Percentiles rank a stretch among this genome's conserved stretches.
Conservation (phyloP, 352 stramenopile species). For the Phytopythium sindhum region DNA sequence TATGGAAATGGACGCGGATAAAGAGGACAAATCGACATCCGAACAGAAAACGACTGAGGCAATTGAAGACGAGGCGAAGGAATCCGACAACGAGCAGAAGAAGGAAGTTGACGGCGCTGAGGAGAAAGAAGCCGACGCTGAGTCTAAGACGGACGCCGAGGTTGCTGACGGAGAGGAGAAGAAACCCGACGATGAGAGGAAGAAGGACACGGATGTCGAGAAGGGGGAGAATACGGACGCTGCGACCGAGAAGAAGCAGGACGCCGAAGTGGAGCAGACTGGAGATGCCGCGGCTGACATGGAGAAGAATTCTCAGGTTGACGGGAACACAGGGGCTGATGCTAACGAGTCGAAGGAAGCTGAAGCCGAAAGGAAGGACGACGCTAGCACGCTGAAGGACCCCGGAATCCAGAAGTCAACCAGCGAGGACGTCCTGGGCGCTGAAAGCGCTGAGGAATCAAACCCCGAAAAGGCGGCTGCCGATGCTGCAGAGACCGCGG, state of each 20-base stretch:
- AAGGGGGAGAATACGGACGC: slow-evolving; percentile 7
- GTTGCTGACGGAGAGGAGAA: background rate
- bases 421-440: background rate
- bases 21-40: background rate
- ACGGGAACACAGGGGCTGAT: background rate
- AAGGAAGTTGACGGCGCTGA: background rate
- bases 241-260: slow-evolving; percentile 8
- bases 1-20: background rate
- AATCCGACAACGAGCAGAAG: background rate
- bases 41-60: background rate
- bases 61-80: background rate
- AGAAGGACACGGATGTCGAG: background rate
- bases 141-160: background rate
- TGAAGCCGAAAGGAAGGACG: background rate
- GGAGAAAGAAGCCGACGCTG: slow-evolving; percentile 4
- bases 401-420: background rate
- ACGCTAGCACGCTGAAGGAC: background rate
- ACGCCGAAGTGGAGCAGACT: background rate
- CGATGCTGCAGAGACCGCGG: background rate
- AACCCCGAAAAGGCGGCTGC: background rate
- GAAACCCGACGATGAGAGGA: slow-evolving; percentile 1
- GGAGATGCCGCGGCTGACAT: background rate
- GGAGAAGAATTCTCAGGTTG: slow-evolving; percentile 2
- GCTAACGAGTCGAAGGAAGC: background rate
- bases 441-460: background rate